Base-by-base conservation (phyloP, 306 rosid species). In the Glycyrrhiza uralensis region DNA sequence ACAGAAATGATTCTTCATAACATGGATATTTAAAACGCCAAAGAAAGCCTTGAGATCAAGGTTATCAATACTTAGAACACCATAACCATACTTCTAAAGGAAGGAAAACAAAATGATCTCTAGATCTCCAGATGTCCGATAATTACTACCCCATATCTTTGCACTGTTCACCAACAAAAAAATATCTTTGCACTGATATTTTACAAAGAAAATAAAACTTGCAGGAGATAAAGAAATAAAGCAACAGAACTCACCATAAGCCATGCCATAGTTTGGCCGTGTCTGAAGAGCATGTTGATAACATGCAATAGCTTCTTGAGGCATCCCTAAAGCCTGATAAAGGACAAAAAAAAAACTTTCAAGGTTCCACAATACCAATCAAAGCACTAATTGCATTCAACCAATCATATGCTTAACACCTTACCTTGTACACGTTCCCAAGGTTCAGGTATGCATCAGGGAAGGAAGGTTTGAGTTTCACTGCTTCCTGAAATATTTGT, bases 391-490 rank as follows among this genome's bases (percentile, higher is more conserved):
- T 67, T 86, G 83, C 70, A 88, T 81, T 75, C 80, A 81, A 77
- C 72, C 51, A 80, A 80, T 81, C 65, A 84, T 38, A 62, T 62
- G 38, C 75, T 86, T 61, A 49, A 76, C 82, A 85, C 71, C 84
- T 78, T 84, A 95, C 99, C 99, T 95, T 95, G 81, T 92, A 95
- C 54, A 95, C 99, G 79, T 95, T 95, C 61, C 99, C 99, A 76
- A 95, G 92, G 85, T 95, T 95, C 87, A 95, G 76, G 67, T 95
- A 95, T n/a, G 99, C 99, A 85, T 95, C 99, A 55, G 99, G 91
- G 88, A 95, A 95, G 47, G 90, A 81, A 51, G 99, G 99, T 83
- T 95, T 95, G 71, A 89, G 96, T 84, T 92, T 95, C 62, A 92
- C 95, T 28, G 99, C 99, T 87, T 95, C 99, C 99, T 95, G 84